Evolutionary conservation across 257 asterid genomes (phyloP).

Genomic region (Anisodus tanguticus): DNA sequence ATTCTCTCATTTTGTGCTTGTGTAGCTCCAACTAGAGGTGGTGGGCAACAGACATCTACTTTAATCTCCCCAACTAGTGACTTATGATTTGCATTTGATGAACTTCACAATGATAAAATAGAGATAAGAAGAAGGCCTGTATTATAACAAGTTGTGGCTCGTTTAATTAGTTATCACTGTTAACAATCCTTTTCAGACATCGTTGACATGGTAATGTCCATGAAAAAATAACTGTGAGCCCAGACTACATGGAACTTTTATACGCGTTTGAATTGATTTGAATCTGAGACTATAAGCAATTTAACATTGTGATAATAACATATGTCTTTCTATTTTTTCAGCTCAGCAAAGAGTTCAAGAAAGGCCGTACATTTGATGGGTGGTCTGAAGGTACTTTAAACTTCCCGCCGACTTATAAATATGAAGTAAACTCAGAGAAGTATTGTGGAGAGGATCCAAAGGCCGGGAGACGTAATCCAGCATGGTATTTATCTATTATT

Average conservation of each 20-base stretch:
- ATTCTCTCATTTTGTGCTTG: constrained; percentile 20
- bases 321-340: constrained; percentile 42
- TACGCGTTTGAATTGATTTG: not conserved
- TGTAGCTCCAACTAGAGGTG: not conserved
- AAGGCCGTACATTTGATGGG: constrained; percentile 88
- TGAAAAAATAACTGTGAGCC: not conserved
- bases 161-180: not conserved
- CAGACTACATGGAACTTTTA: not conserved
- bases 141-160: not conserved
- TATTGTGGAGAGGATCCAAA: constrained; percentile 74
- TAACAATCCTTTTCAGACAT: not conserved
- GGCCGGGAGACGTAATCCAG: constrained; percentile 82
- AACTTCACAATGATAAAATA: not conserved
- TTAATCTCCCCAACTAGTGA: not conserved
- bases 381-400: constrained; percentile 87
- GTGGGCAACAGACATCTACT: not conserved
- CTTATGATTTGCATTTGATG: constrained; percentile 2
- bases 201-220: not conserved
- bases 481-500: constrained; percentile 66
- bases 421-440: constrained; percentile 67
- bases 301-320: not conserved
- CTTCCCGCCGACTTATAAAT: constrained; percentile 95
- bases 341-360: constrained; percentile 80
- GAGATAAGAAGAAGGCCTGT: not conserved
- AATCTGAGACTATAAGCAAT: not conserved